Base-by-base conservation (phyloP, 1,284 basidiomycete species). In the Jaminaea rosea region DNA sequence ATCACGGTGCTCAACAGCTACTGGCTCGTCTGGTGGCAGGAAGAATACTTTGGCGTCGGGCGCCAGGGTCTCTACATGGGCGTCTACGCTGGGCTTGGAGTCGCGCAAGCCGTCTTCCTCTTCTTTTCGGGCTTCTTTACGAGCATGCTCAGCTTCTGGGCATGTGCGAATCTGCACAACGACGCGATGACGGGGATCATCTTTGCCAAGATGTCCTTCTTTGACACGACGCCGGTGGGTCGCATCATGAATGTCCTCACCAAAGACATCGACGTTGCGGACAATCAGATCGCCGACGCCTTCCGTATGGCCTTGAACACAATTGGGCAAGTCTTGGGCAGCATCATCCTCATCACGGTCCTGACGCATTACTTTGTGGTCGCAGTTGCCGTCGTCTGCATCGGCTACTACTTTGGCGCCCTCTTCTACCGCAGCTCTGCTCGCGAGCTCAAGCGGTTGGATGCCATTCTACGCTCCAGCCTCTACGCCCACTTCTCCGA, bases 401-500 rank as follows among this genome's bases (percentile, higher is more conserved):
- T 71, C 26, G 63, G 69, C 46, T 72, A 72, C 53, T 67, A 56
- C 50, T 57, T 60, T 26, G 60, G 63, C 49, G 85, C 87, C 5
- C 73, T 79, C 3, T 93, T 92, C 77, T 96, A 96, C 73, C 83
- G 88, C 36, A 80, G 84, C 1, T 88, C 86, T 66, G 88, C 91
- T 3, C 80, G 90, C 64, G 90, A 94, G 73, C 78, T 94, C 61
- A 94, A 94, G 79, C 80, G 84, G 10, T 71, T 86, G 15, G 85
- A 86, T 67, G 84, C 84, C 0, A 63, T 86, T 10, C 78, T 86
- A 63, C 69, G 75, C 13, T 85, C 83, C 1, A 74, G 82, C 2
- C 77, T 88, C n/a, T 90, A 91, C 69, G 83, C 86, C 6, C 87
- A 90, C 74, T 82, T 91, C 71, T 85, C 84, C 45, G 92, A 96